A percentile compares a stretch with the other conserved stretches of the same genome.
Conservation (phyloP, 441 rosid genomes). For the Aleurites moluccanus region DNA sequence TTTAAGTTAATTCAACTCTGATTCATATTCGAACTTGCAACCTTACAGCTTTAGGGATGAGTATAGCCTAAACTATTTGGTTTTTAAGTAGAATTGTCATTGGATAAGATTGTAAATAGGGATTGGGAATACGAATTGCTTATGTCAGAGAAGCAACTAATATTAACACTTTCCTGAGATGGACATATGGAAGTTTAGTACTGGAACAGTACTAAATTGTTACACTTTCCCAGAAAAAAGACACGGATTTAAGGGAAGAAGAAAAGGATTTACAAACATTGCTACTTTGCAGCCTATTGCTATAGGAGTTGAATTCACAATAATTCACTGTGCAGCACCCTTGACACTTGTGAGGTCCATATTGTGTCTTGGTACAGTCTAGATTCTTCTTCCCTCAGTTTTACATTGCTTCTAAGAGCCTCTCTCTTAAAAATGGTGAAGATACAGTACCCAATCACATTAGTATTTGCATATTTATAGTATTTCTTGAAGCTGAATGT, state of each 20-base stretch:
- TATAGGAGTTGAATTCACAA: constrained; percentile 6
- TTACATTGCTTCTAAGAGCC: neutral
- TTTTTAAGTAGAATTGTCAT: too few species aligned
- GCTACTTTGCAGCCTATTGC: neutral
- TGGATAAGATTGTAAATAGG: too few species aligned
- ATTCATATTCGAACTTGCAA: too few species aligned
- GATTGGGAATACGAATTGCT: too few species aligned
- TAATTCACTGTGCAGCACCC: constrained; percentile 1
- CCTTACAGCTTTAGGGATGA: too few species aligned
- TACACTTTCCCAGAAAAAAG: neutral
- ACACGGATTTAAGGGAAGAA: neutral
- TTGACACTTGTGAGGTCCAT: neutral
- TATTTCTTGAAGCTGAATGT: neutral
- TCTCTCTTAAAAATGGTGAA: neutral
- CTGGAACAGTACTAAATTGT: neutral
- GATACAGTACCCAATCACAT: neutral
- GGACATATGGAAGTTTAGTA: neutral
- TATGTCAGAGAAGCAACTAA: neutral
- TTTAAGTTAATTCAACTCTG: too few species aligned
- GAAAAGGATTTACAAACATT: neutral
- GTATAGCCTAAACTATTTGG: too few species aligned
- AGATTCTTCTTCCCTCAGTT: neutral
- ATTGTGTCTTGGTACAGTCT: neutral
- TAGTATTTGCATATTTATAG: neutral
- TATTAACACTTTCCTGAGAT: neutral